Evolutionary conservation across 495 filamentous ascomycete species (phyloP).

Genomic region (Lasiosphaeriaceae sp.): DNA sequence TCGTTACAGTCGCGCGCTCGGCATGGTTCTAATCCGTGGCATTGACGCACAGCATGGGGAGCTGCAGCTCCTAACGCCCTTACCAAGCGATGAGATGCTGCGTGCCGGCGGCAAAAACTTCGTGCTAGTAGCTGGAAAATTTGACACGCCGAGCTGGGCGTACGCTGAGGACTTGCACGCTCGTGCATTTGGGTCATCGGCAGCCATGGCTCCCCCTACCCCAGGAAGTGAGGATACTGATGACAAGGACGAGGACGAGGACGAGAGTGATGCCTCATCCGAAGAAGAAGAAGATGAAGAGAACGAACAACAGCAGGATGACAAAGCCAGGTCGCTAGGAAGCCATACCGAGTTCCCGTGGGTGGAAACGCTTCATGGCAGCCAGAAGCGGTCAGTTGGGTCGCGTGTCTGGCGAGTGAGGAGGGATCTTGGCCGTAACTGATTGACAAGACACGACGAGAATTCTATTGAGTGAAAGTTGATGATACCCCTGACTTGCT

Average conservation of each 20-base stretch:
- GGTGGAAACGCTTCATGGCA: constrained; percentile 48
- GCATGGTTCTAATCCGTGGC: constrained; percentile 52
- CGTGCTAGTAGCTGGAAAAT: constrained; percentile 54
- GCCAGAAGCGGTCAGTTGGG: constrained; percentile 45
- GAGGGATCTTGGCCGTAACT: constrained; percentile 45
- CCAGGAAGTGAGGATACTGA: neutral
- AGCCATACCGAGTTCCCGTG: constrained; percentile 40
- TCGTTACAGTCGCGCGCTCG: constrained; percentile 39
- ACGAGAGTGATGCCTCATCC: constrained; percentile 5
- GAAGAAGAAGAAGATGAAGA: constrained; percentile 17
- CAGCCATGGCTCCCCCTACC: neutral
- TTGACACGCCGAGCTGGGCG: constrained; percentile 57
- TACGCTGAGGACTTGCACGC: constrained; percentile 49
- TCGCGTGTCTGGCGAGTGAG: constrained; percentile 53
- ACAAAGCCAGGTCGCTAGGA: neutral
- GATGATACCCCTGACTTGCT: neutral
- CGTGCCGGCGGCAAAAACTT: constrained; percentile 32
- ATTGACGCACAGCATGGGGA: constrained; percentile 42
- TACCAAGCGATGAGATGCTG: constrained; percentile 29
- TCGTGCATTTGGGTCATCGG: neutral
- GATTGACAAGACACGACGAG: neutral
- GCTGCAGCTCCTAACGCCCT: constrained; percentile 53
- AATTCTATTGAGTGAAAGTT: neutral
- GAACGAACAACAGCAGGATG: constrained; percentile 9
- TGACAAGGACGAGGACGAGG: constrained; percentile 7